phyloP scores from a whole-genome alignment of 2,329 filamentous ascomycete species.

The Penicillium sp. region DNA sequence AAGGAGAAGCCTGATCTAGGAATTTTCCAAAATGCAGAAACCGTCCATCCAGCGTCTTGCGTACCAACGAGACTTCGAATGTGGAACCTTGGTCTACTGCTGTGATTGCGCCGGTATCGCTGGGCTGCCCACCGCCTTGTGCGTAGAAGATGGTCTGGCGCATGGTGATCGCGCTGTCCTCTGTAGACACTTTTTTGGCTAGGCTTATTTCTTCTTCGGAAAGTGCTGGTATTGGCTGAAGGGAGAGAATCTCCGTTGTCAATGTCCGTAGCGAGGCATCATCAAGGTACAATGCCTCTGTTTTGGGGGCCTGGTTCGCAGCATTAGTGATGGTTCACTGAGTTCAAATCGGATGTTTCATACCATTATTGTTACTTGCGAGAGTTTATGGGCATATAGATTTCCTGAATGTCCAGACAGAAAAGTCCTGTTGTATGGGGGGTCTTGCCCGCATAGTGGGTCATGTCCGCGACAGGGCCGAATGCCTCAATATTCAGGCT shows the following conservation, averaged over 20 bases:
- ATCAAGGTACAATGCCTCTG: constrained; percentile 29
- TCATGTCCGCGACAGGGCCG: not conserved
- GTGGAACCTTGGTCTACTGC: constrained; percentile 6
- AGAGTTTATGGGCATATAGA: not conserved
- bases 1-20: not conserved
- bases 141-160: constrained; percentile 32
- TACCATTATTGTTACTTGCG: not conserved
- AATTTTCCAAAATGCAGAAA: constrained; percentile 30
- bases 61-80: constrained; percentile 29
- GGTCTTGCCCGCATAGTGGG: not conserved
- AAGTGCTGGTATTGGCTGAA: constrained; percentile 20
- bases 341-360: not conserved
- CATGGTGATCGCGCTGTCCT: constrained; percentile 23
- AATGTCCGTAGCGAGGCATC: constrained; percentile 23
- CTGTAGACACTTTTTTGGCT: constrained; percentile 17
- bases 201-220: constrained; percentile 21
- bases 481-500: not conserved
- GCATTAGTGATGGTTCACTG: not conserved
- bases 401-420: not conserved
- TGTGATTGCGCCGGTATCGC: constrained; percentile 27
- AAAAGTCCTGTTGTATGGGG: not conserved
- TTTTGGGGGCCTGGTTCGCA: constrained; percentile 8
- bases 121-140: constrained; percentile 30
- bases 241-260: constrained; percentile 24
- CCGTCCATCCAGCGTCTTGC: constrained; percentile 24